Evolutionary conservation across 306 rosid species (phyloP).

Genomic region (Citrullus colocynthis): DNA sequence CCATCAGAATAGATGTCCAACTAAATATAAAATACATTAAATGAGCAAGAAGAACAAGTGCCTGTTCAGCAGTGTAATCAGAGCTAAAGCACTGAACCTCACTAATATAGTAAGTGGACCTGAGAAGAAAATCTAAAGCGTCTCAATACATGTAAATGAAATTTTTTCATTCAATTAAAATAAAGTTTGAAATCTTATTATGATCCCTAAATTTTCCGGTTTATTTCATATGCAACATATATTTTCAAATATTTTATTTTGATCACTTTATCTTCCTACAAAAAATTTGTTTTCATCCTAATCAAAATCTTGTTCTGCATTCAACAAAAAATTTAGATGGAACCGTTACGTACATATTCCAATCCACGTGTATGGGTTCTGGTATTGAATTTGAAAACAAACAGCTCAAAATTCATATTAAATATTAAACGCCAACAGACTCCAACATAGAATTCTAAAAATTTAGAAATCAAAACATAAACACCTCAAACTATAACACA

Average conservation of each 20-base stretch:
- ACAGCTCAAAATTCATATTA: not conserved
- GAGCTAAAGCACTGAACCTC: conserved; percentile 3
- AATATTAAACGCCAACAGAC: not conserved
- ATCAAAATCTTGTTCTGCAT: not conserved
- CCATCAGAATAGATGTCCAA: conserved; percentile 2
- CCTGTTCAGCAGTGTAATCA: not conserved
- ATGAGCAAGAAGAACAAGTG: not conserved
- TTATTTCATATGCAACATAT: not conserved
- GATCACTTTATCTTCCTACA: not conserved
- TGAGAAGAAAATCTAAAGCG: not conserved
- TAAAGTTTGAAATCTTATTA: not conserved
- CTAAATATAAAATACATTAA: not conserved
- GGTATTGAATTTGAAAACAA: not conserved
- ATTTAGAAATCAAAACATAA: not conserved
- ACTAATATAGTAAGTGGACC: not conserved
- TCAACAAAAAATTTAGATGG: not conserved
- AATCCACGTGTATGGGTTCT: not conserved
- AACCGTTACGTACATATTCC: not conserved
- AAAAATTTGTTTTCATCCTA: not conserved
- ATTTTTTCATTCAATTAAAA: not conserved
- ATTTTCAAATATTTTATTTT: not conserved
- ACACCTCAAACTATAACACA: not conserved
- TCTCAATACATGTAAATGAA: not conserved
- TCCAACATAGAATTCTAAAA: not conserved
- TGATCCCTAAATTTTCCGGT: not conserved